These are phyloP conservation scores for Berberis vulgaris DNA, from an alignment of 164 flowering plant species.

Conservation along the genomic window DNA sequence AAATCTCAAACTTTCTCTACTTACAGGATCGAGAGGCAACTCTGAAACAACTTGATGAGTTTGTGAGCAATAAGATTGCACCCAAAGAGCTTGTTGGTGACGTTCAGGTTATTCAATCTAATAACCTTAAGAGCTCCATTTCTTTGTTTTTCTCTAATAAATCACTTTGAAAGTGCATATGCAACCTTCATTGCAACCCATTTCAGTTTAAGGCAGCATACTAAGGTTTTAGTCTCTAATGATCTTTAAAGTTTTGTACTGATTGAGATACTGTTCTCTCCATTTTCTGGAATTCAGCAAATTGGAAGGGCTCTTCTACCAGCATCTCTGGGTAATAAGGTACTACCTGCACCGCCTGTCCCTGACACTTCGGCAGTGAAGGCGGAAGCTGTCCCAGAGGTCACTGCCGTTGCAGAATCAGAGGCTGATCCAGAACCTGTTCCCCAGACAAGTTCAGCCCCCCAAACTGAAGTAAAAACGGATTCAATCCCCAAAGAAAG, in stretches of 20 bases:
- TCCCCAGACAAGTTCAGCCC: conserved; percentile 41
- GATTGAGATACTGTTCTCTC: too few relatives aligned
- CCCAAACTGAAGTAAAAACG: conserved; percentile 44
- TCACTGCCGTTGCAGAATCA: too few relatives aligned
- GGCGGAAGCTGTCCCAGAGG: neutral
- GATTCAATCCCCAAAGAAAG: conserved; percentile 29
- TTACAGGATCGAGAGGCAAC: conserved; percentile 78
- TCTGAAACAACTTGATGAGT: conserved; percentile 64
- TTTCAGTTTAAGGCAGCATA: too few relatives aligned
- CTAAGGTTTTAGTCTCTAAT: neutral
- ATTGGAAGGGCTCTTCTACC: conserved; percentile 87
- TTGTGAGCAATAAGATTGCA: conserved; percentile 68
- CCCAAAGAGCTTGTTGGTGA: conserved; percentile 79
- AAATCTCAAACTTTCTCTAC: neutral
- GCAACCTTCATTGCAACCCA: too few relatives aligned
- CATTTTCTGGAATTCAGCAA: conserved; percentile 30
- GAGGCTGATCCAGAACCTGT: conserved; percentile 1
- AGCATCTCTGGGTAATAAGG: conserved; percentile 23
- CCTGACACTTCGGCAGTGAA: conserved; percentile 12
- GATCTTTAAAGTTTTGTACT: neutral
- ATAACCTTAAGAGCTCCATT: neutral
- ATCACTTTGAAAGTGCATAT: too few relatives aligned
- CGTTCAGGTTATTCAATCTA: conserved; percentile 42
- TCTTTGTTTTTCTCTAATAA: too few relatives aligned
- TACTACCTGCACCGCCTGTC: conserved; percentile 49